Evolutionary conservation across 1,284 basidiomycete genomes (phyloP), one percentile per base, ranked within the genome.

Genomic region (Trichosporon sp.): DNA sequence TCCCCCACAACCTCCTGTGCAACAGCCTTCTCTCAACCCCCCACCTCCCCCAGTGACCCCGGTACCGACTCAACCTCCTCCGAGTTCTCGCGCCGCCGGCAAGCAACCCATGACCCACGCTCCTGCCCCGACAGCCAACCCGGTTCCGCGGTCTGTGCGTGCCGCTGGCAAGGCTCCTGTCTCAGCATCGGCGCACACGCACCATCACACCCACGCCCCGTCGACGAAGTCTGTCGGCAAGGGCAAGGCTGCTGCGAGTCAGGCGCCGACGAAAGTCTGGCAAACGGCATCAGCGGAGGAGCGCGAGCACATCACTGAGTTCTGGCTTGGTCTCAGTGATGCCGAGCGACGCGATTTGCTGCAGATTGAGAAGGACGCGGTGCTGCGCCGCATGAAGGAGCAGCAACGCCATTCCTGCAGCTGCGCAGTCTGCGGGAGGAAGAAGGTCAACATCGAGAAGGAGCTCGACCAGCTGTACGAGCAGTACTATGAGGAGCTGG

Each of bases 391-490:
- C 89, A 98, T 99, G 94, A 98, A 98, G 87, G 96, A 97, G 84
- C 94, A 97, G 87, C 95, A 97, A 88, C 93, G 93, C 81, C 94
- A 97, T 83, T 91, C 90, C 74, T 99, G 96, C 83, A 90, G 90
- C 75, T 99, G 96, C 85, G 95, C 94, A 21, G 96, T 99, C 43
- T 99, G 96, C 85, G 94, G 94, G 51, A 88, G 96, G 80, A 99
- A 99, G 88, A 91, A 94, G 91, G 93, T 91, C 86, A 95, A 96
- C 78, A 98, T 99, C 86, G 97, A 98, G 88, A 93, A 94, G 86
- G 96, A 99, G 88, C 91, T 99, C 84, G 94, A 98, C 87, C 93
- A 95, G 87, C 91, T 98, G 85, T 98, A 99, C 88, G 94, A 97
- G 88, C 93, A 94, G 87, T 99, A 99, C 83, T 98, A 98, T 89